phyloP scores from a whole-genome alignment of 2,329 filamentous ascomycete genomes.

The Cylindrodendrum hubeiense region DNA sequence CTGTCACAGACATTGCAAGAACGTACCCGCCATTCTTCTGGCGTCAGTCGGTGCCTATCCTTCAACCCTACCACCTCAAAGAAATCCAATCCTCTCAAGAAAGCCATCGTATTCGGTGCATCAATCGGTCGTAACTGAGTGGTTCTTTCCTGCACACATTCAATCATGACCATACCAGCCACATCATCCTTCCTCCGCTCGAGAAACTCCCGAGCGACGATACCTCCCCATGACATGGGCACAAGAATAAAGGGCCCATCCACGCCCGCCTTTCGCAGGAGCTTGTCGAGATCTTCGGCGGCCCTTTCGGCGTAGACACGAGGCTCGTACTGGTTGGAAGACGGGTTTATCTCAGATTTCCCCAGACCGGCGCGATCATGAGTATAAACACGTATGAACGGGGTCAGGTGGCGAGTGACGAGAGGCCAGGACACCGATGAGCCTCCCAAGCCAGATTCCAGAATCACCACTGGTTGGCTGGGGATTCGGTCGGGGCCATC shows the following conservation, averaged over 20 bases:
- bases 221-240: neutral
- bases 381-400: neutral
- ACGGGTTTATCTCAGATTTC: neutral
- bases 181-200: conserved; percentile 7
- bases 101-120: conserved; percentile 6
- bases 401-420: conserved; percentile 1
- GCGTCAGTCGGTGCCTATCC: neutral
- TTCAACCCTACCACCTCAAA: conserved; percentile 1
- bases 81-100: conserved; percentile 1
- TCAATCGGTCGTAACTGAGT: neutral
- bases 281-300: conserved; percentile 1
- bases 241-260: neutral
- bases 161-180: conserved; percentile 9
- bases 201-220: conserved; percentile 11
- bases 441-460: conserved; percentile 1
- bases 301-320: conserved; percentile 3
- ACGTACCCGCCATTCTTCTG: neutral
- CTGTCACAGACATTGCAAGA: no score
- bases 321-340: neutral
- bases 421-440: neutral
- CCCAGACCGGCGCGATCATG: conserved; percentile 3
- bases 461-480: neutral
- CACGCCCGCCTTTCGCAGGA: neutral
- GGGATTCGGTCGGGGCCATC: conserved; percentile 2
- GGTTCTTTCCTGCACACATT: neutral